Percentiles rank a stretch among this genome's conserved stretches.
phyloP scores from a whole-genome alignment of 176 grass and related monocot species.

The Luzula sylvatica region DNA sequence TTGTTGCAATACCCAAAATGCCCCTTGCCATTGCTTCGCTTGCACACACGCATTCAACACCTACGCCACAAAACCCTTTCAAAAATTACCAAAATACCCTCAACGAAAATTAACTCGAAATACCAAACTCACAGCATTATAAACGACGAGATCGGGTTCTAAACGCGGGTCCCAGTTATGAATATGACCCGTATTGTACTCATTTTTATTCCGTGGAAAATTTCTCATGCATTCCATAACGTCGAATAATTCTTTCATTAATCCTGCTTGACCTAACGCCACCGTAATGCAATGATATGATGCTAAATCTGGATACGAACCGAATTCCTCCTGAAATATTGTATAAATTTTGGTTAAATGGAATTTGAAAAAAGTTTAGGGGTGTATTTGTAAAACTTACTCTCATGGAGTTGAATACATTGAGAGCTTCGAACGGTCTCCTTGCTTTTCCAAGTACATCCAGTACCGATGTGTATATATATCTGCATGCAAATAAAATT shows the following conservation, averaged over 20 bases:
- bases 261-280: conserved; percentile 79
- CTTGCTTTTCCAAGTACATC: conserved; percentile 97
- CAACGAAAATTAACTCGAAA: conserved; percentile 6
- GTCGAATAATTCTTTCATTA: conserved; percentile 97
- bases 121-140: conserved; percentile 61
- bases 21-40: conserved; percentile 95
- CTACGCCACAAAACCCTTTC: conserved; percentile 21
- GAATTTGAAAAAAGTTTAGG: neutral
- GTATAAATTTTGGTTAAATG: no score
- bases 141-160: conserved; percentile 89
- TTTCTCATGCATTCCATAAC: conserved; percentile 84
- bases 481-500: conserved; percentile 34
- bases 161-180: conserved; percentile 76
- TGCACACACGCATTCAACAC: conserved; percentile 92
- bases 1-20: conserved; percentile 95
- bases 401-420: conserved; percentile 78
- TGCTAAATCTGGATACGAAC: conserved; percentile 84
- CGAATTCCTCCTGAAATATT: conserved; percentile 67
- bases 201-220: conserved; percentile 44
- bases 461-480: conserved; percentile 86
- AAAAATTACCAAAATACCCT: conserved; percentile 6
- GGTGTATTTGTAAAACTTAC: conserved; percentile 28
- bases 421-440: conserved; percentile 71
- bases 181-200: conserved; percentile 54
- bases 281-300: conserved; percentile 93